A percentile compares a stretch with the other conserved stretches of the same genome.
phyloP scores from a whole-genome alignment of 345 rosid species.

The Populus davidiana region DNA sequence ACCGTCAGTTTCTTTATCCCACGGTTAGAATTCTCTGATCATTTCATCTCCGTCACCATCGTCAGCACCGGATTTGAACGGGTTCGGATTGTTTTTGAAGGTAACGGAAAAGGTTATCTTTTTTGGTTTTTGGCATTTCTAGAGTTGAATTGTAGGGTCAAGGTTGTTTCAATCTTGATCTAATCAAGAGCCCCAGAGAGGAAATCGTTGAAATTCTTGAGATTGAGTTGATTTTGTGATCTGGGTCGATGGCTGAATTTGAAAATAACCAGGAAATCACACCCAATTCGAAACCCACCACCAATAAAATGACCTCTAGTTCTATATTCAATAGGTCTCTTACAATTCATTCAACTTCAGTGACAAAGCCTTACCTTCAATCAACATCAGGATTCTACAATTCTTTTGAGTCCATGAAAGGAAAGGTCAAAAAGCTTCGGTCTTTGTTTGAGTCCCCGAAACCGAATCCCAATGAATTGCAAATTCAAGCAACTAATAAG shows the following conservation, averaged over 20 bases:
- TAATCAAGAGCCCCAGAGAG: neutral
- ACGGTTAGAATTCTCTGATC: neutral
- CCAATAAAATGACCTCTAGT: neutral
- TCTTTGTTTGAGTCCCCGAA: conserved; percentile 46
- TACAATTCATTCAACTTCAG: conserved; percentile 40
- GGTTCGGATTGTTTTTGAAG: neutral
- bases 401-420: conserved; percentile 58
- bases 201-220: neutral
- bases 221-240: conserved; percentile 14
- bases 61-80: neutral
- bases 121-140: neutral
- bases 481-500: conserved; percentile 3
- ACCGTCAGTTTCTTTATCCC: neutral
- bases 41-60: neutral
- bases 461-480: conserved; percentile 3
- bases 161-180: conserved; percentile 6
- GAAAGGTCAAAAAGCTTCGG: conserved; percentile 69
- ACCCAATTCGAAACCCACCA: conserved; percentile 28
- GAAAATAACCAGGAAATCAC: conserved; percentile 35
- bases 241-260: conserved; percentile 45
- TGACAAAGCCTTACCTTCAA: conserved; percentile 31
- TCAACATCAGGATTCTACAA: conserved; percentile 48
- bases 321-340: conserved; percentile 51
- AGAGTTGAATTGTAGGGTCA: neutral
- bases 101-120: neutral